A percentile compares a stretch with the other conserved stretches of the same genome.
Conservation (phyloP, 371 early-diverging fungal genomes). For the Lichtheimia ornata region DNA sequence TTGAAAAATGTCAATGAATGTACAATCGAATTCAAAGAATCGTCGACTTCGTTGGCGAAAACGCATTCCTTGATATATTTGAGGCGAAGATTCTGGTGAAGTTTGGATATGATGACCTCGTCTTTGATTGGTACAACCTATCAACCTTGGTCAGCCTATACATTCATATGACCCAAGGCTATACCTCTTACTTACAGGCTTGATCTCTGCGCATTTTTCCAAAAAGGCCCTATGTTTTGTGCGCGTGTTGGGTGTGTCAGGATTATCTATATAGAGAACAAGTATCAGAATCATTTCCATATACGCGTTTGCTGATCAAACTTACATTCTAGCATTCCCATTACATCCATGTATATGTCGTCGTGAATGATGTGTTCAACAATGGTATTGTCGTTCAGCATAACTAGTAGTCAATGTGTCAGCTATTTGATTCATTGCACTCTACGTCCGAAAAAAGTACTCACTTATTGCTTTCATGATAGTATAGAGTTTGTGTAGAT, state of each 20-base stretch:
- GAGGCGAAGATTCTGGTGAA: constrained; percentile 81
- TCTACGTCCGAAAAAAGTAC: constrained; percentile 14
- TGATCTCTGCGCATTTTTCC: constrained; percentile 57
- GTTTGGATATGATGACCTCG: constrained; percentile 63
- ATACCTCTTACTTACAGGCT: constrained; percentile 48
- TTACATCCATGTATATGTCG: constrained; percentile 63
- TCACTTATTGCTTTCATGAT: constrained; percentile 76
- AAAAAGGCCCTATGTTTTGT: constrained; percentile 75
- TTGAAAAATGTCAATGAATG: constrained; percentile 76
- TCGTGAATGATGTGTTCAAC: constrained; percentile 76
- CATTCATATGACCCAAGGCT: too few relatives aligned
- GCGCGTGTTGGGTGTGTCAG: constrained; percentile 57
- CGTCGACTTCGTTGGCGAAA: constrained; percentile 72
- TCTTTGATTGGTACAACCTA: constrained; percentile 78
- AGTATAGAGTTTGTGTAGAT: constrained; percentile 69
- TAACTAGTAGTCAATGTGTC: constrained; percentile 17
- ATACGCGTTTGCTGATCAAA: neutral
- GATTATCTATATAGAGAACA: neutral
- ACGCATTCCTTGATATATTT: constrained; percentile 85
- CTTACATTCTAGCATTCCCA: constrained; percentile 87
- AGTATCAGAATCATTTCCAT: neutral
- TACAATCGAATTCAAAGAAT: constrained; percentile 67
- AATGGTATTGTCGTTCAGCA: constrained; percentile 50
- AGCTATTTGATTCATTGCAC: too few relatives aligned
- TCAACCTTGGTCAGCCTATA: neutral